These are phyloP conservation scores for Coemansia umbellata DNA, from an alignment of 192 early-diverging fungal genomes.

Conservation along the genomic window DNA sequence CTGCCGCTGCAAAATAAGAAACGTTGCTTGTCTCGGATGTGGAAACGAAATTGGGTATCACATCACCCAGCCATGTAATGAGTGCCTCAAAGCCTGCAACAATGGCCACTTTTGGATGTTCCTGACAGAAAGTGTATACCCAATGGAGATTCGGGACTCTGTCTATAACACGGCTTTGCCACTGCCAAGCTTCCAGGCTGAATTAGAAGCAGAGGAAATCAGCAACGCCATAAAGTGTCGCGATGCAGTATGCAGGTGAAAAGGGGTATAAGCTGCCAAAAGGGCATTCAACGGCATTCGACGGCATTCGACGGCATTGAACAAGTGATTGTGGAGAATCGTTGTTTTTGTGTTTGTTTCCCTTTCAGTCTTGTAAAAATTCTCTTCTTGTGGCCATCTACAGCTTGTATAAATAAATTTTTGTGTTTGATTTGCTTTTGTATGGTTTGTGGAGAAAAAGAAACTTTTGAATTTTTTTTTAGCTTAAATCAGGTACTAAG, in stretches of 20 bases:
- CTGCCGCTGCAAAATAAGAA: constrained; percentile 68
- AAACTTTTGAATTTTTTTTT: no score
- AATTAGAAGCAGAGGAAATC: constrained; percentile 32
- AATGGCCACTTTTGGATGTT: constrained; percentile 99
- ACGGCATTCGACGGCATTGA: no score
- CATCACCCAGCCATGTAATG: constrained; percentile 78
- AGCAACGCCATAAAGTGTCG: constrained; percentile 9
- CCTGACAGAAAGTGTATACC: constrained; percentile 67
- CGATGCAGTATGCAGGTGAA: constrained; percentile 41
- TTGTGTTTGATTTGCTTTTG: no score
- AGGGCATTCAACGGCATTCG: no score
- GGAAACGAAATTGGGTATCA: constrained; percentile 78
- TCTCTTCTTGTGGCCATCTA: no score
- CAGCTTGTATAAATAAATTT: no score
- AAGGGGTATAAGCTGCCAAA: no score
- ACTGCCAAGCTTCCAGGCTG: constrained; percentile 17
- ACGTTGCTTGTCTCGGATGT: constrained; percentile 65
- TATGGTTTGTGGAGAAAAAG: no score
- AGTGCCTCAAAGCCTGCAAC: constrained; percentile 86
- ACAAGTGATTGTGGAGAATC: no score
- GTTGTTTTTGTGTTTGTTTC: no score
- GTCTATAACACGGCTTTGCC: constrained; percentile 4
- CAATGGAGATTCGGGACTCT: constrained; percentile 34
- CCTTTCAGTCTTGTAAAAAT: no score
- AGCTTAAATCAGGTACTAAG: no score